Evolutionary conservation across 2,329 filamentous ascomycete genomes (phyloP), one percentile per base, ranked within the genome.

Genomic region (Lomentospora prolificans): DNA sequence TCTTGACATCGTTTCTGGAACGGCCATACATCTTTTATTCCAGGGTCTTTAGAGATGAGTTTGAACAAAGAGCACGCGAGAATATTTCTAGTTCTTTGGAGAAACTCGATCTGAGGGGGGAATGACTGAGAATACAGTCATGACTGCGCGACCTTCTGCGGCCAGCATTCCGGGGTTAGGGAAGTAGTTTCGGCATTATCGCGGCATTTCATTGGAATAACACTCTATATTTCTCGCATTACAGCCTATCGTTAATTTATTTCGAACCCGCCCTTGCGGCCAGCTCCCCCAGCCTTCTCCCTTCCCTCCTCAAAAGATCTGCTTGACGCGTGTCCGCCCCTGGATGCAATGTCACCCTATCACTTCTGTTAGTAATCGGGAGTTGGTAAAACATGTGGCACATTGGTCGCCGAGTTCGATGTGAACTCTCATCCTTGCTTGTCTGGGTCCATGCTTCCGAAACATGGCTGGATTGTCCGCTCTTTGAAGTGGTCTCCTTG

Each of bases 221-320:
- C n/a, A n/a, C n/a, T n/a, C n/a, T n/a, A n/a, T n/a, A n/a, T n/a
- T n/a, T n/a, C n/a, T n/a, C n/a, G n/a, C n/a, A n/a, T n/a, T n/a
- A n/a, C n/a, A n/a, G n/a, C n/a, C n/a, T n/a, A n/a, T n/a, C n/a
- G n/a, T n/a, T n/a, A n/a, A n/a, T n/a, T n/a, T n/a, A n/a, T n/a
- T n/a, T n/a, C n/a, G n/a, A n/a, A n/a, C n/a, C n/a, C 78, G 3
- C 79, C 78, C 67, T 81, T 81, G 30, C 69, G 68, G 2, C 79
- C 79, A 17, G 78, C 78, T 64, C 80, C 78, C 51, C 68, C 72
- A 2, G 78, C 77, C 58, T 70, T 72, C 64, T 78, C 72, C 51
- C 73, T 76, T 5, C 79, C 76, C 0, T 72, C 71, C 61, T 81
- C 74, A 55, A 82, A 82, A 3, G 73, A 78, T 3, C 79, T 78